These are phyloP conservation scores for Phytophthora citrophthora DNA, from an alignment of 352 stramenopile genomes.

Conservation along the genomic window DNA sequence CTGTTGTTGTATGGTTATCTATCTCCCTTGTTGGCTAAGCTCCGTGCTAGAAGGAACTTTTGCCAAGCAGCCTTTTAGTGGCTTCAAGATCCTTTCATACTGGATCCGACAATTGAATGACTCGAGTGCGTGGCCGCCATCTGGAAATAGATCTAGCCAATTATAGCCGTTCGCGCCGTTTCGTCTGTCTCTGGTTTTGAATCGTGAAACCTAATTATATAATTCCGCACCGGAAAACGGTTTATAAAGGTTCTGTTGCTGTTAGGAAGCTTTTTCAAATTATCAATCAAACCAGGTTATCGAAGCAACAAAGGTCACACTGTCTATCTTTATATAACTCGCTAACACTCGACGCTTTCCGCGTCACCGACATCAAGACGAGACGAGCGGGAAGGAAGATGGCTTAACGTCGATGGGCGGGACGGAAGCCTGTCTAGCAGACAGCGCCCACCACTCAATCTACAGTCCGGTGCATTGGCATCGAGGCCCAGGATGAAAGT, in stretches of 20 bases:
- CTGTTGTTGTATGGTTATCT: too few species aligned
- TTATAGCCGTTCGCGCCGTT: conserved; percentile 10
- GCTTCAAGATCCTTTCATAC: not conserved
- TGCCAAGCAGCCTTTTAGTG: too few species aligned
- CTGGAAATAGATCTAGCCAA: conserved; percentile 5
- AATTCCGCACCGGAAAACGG: conserved; percentile 14
- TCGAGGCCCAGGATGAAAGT: not conserved
- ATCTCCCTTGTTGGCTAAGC: too few species aligned
- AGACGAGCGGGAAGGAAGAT: conserved; percentile 1
- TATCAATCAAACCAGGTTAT: not conserved
- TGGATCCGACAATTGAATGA: not conserved
- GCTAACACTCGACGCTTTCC: conserved; percentile 15
- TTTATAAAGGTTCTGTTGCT: not conserved
- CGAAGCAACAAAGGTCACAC: not conserved
- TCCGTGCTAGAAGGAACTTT: too few species aligned
- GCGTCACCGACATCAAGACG: conserved; percentile 14
- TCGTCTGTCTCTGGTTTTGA: conserved; percentile 23
- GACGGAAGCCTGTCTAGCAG: not conserved
- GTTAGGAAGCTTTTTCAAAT: not conserved
- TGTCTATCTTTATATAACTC: not conserved
- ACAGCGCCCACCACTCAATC: not conserved
- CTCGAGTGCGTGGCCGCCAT: conserved; percentile 2
- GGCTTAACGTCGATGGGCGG: not conserved
- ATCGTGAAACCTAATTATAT: conserved; percentile 5
- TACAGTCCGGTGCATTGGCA: not conserved